Base-by-base conservation (phyloP, 2,329 filamentous ascomycete species). In the Cercospora janseana region DNA sequence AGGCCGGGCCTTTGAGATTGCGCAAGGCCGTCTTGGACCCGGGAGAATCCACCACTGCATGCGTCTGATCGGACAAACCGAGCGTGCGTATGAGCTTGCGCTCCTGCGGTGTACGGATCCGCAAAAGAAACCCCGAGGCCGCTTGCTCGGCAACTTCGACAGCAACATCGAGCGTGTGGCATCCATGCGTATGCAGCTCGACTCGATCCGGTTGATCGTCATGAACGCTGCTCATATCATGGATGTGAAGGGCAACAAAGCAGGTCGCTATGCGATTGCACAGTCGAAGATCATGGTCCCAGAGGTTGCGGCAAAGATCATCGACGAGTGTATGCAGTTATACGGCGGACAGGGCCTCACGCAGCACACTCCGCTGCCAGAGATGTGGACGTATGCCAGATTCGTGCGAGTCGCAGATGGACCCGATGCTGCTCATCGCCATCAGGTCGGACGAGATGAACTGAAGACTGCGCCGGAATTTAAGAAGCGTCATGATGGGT, bases 31-130 rank as follows among this genome's bases (percentile, higher is more conserved):
- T 58, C 84, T 97, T n/a, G 92, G 92, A 1, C 92, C 92, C 2
- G 92, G 92, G 21, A 87, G 92, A 52, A 96, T 97, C 66, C 92
- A 97, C 74, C 92, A 97, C 73, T 88, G 89, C 53, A 97, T 97
- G 92, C 84, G 92, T 59, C 84, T 84, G 50, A 92, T 97, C 66
- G 92, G 92, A 40, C 86, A 88, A 46, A 80, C 92, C 12, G 92
- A 97, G 71, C 81, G 83, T 58, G 92, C 90, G 0, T 81, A 97
- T 15, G 91, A 96, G 64, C 95, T 88, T 85, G 86, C 96, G 80
- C 81, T 97, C 51, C 86, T 89, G 64, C 86, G 92, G 51, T 85
- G 95, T 74, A 96, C 96, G 72, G 91, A 97, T 72, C 82, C 87
- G 43, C 77, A 74, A 62, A 95, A 95, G 79, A 89, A 85, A 63